These are phyloP conservation scores for Candida morakotiae DNA, from an alignment of 805 yeast genomes.

Conservation along the genomic window DNA sequence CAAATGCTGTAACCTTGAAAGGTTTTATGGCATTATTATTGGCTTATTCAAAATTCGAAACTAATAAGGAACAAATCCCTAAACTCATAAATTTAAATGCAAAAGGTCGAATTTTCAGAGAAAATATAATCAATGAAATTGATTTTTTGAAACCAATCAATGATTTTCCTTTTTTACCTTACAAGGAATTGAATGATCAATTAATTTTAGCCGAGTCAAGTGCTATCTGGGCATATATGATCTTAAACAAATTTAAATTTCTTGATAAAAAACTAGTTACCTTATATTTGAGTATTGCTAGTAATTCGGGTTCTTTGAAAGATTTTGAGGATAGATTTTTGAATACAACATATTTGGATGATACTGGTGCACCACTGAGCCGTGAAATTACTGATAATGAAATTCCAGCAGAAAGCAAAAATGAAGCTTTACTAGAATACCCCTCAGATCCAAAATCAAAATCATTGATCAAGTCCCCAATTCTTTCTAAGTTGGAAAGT, in stretches of 20 bases:
- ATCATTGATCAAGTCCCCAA: conserved; percentile 11
- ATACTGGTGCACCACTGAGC: conserved; percentile 15
- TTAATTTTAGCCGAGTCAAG: conserved; percentile 68
- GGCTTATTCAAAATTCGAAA: conserved; percentile 41
- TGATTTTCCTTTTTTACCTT: conserved; percentile 69
- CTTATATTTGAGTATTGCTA: conserved; percentile 49
- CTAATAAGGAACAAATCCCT: conserved; percentile 12
- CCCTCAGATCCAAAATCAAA: not conserved
- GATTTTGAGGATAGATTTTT: conserved; percentile 34
- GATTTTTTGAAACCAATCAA: conserved; percentile 5
- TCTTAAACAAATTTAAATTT: conserved; percentile 39
- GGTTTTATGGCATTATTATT: conserved; percentile 44
- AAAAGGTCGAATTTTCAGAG: conserved; percentile 44
- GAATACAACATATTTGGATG: conserved; percentile 24
- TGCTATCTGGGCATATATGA: conserved; percentile 65
- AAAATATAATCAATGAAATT: conserved; percentile 37
- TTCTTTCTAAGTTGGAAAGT: conserved; percentile 2
- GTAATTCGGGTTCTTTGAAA: conserved; percentile 25
- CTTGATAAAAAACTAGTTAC: conserved; percentile 43
- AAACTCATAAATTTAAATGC: conserved; percentile 35
- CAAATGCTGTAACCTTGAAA: conserved; percentile 30
- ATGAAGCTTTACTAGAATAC: no score
- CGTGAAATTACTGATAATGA: conserved; percentile 10
- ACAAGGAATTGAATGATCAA: conserved; percentile 33
- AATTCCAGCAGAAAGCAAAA: no score